phyloP scores from a whole-genome alignment of 805 yeast species.

The Suhomyces sp. region DNA sequence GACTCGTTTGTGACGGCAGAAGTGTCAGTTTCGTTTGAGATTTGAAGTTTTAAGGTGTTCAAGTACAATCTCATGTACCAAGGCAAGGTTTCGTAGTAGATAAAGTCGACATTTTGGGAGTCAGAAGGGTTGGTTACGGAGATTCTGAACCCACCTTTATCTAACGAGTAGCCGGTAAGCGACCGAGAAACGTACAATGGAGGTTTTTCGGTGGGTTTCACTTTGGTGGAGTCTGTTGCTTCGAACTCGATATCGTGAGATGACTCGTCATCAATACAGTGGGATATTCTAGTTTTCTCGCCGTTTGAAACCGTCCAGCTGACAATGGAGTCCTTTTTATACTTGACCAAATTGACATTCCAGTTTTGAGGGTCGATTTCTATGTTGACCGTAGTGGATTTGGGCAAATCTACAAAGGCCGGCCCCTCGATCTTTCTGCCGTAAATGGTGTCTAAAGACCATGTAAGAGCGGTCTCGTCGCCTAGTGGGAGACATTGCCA shows the following conservation, averaged over 20 bases:
- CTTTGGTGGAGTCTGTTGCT: conserved; percentile 45
- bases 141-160: conserved; percentile 82
- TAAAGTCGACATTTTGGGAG: conserved; percentile 44
- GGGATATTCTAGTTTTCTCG: conserved; percentile 6
- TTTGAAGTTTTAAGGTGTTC: conserved; percentile 54
- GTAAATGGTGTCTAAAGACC: conserved; percentile 62
- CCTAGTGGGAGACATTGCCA: conserved; percentile 80
- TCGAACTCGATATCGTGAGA: conserved; percentile 37
- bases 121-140: conserved; percentile 67
- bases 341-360: conserved; percentile 36
- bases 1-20: conserved; percentile 17
- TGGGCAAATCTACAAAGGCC: conserved; percentile 48
- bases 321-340: conserved; percentile 8
- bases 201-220: conserved; percentile 43
- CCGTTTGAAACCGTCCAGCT: conserved; percentile 8
- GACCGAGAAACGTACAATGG: conserved; percentile 80
- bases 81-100: conserved; percentile 80
- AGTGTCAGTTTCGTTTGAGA: conserved; percentile 21
- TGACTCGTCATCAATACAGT: conserved; percentile 16
- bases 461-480: conserved; percentile 45
- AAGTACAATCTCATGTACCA: conserved; percentile 89
- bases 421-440: conserved; percentile 67
- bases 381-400: conserved; percentile 43
- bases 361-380: conserved; percentile 45
- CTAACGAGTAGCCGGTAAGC: conserved; percentile 88